Evolutionary conservation across 176 grass and related monocot genomes (phyloP).

Genomic region (Avena atlantica): DNA sequence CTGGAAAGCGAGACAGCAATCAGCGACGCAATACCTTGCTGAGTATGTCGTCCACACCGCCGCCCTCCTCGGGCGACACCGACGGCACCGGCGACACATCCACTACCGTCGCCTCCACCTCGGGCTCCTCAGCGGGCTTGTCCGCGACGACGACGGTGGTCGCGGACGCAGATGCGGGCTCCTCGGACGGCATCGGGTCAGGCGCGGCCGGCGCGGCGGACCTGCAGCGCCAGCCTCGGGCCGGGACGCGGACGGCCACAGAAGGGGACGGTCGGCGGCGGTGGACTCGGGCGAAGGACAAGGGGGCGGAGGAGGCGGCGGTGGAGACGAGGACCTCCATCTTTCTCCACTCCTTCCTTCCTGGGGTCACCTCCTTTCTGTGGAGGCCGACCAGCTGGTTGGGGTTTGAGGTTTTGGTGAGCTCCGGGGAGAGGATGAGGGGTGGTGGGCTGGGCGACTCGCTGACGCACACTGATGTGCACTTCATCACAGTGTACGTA

Average conservation of each 20-base stretch:
- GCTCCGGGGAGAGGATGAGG: conserved; percentile 50
- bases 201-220: conserved; percentile 31
- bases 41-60: conserved; percentile 35
- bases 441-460: conserved; percentile 13
- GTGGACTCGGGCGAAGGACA: conserved; percentile 17
- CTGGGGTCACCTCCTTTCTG: conserved; percentile 14
- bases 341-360: neutral
- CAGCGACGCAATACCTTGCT: conserved; percentile 50
- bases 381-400: conserved; percentile 9
- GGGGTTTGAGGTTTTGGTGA: conserved; percentile 48
- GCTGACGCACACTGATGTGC: neutral
- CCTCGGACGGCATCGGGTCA: conserved; percentile 48
- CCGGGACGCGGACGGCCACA: neutral
- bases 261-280: neutral
- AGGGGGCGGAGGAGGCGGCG: conserved; percentile 26
- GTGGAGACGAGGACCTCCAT: conserved; percentile 60
- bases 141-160: conserved; percentile 46
- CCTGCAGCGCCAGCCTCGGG: conserved; percentile 48
- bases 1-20: neutral
- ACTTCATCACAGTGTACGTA: neutral
- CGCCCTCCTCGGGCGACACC: neutral
- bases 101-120: conserved; percentile 19
- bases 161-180: conserved; percentile 22
- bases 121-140: conserved; percentile 45
- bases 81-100: neutral